Percentiles rank a stretch among this genome's conserved stretches.
These are phyloP conservation scores for Peronospora tabacina DNA, from an alignment of 352 stramenopile species.

Conservation along the genomic window DNA sequence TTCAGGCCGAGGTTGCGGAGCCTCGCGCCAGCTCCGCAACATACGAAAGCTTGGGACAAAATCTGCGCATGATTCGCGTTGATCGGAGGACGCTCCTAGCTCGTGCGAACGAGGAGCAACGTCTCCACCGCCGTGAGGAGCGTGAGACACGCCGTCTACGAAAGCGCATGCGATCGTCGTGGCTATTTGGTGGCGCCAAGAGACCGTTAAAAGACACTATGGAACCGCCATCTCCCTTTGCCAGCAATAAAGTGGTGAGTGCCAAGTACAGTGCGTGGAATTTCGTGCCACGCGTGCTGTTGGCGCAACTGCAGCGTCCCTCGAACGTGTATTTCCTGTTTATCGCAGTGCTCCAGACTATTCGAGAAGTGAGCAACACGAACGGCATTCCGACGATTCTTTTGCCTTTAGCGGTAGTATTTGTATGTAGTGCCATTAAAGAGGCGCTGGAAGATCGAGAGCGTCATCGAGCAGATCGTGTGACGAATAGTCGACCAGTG, in stretches of 20 bases:
- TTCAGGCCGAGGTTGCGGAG: constrained; percentile 14
- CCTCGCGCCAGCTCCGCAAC: constrained; percentile 4
- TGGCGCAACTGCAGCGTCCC: constrained; percentile 64
- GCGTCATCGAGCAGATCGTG: constrained; percentile 59
- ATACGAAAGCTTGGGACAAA: constrained; percentile 3
- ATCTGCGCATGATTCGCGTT: constrained; percentile 37
- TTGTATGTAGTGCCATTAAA: constrained; percentile 77
- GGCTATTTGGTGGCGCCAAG: constrained; percentile 20
- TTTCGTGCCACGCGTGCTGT: constrained; percentile 62
- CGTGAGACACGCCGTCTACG: constrained; percentile 15
- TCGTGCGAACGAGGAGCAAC: constrained; percentile 19
- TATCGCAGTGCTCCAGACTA: constrained; percentile 75
- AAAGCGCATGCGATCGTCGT: constrained; percentile 18
- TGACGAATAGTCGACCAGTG: constrained; percentile 62
- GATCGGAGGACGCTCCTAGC: constrained; percentile 30
- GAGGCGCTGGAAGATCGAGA: constrained; percentile 77
- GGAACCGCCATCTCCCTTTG: constrained; percentile 34
- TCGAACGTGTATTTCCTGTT: constrained; percentile 86
- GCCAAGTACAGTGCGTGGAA: constrained; percentile 80
- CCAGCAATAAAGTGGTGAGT: constrained; percentile 63
- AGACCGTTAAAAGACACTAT: constrained; percentile 11
- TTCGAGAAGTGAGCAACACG: constrained; percentile 81
- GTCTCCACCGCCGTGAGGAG: constrained; percentile 17
- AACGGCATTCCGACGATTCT: constrained; percentile 75
- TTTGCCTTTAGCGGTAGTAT: constrained; percentile 64